Evolutionary conservation across 2,329 filamentous ascomycete genomes (phyloP), one percentile per base, ranked within the genome.

Genomic region (Xylaria sp.): DNA sequence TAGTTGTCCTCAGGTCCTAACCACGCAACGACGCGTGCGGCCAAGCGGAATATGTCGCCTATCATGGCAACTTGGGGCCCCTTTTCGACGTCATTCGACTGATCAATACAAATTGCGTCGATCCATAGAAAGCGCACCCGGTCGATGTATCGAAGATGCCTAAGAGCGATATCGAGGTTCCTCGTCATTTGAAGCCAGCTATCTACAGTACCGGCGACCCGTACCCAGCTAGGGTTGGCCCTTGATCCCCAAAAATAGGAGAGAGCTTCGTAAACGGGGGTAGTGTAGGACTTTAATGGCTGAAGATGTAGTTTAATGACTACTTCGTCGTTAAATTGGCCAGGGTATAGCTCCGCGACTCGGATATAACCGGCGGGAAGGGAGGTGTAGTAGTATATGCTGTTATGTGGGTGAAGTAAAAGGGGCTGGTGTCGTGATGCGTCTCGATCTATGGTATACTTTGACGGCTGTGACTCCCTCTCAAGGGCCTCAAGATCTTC

Each of bases 21-120:
- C 73, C 71, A 75, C 7, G 59, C 68, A 10, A 74, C 42, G 1
- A 74, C 71, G 3, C 66, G 70, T 2, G 44, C 4, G 1, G 73
- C 72, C 13, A 29, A 29, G 13, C 54, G 53, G 29, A 66, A 76
- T 20, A 76, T 73, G 0, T 69, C 47, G 1, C 56, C 66, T 72
- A 75, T 75, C 44, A 64, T 65, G 1, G 62, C 56, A 9, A 75
- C 70, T 11, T 73, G 69, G 0, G 33, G 33, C 1, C 61, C 61
- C 20, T 70, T 70, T 44, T 75, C 73, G 0, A 27, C 47, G 1
- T 67, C 6, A 20, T 74, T 60, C 6, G 17, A 27, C 63, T 75
- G 72, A 29, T 75, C 33, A 36, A 36, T 36, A 36, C 33, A 36
- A 9, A 36, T 10, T 9, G 33, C 33, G 33, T 36, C 33, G 6